Percentiles rank a stretch among this genome's conserved stretches.
Conservation (phyloP, 2,329 filamentous ascomycete genomes). For the Rhinocladiella similis region DNA sequence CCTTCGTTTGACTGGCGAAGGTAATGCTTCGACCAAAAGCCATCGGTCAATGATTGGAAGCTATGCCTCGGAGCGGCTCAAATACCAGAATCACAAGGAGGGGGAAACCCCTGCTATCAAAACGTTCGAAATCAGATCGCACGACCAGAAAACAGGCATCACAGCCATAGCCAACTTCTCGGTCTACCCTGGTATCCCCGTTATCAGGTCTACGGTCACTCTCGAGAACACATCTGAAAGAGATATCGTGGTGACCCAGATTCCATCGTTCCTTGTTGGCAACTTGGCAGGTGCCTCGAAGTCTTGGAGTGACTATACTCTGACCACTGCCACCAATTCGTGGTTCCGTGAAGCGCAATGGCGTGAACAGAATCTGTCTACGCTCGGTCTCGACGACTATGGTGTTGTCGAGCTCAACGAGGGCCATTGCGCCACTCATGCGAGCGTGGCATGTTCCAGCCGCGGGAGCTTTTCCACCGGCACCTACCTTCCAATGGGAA, state of each 20-base stretch:
- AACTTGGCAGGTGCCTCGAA: constrained; percentile 20
- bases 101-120: neutral
- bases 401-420: constrained; percentile 28
- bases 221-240: constrained; percentile 26
- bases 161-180: constrained; percentile 27
- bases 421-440: constrained; percentile 25
- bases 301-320: constrained; percentile 31
- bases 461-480: constrained; percentile 35
- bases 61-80: constrained; percentile 29
- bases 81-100: constrained; percentile 27
- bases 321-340: constrained; percentile 31
- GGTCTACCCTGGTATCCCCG: constrained; percentile 16
- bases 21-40: neutral
- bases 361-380: constrained; percentile 31
- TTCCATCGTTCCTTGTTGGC: constrained; percentile 31
- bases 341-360: constrained; percentile 41
- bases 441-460: constrained; percentile 30
- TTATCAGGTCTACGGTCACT: constrained; percentile 15
- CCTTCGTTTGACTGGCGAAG: neutral
- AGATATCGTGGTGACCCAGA: constrained; percentile 24
- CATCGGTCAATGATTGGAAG: constrained; percentile 1
- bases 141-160: constrained; percentile 23
- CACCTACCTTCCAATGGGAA: constrained; percentile 35
- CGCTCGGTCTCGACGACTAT: constrained; percentile 33
- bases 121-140: constrained; percentile 24